Percentiles rank a stretch among this genome's conserved stretches.
phyloP scores from a whole-genome alignment of 2,329 filamentous ascomycete species.

The Venturia pyrina region DNA sequence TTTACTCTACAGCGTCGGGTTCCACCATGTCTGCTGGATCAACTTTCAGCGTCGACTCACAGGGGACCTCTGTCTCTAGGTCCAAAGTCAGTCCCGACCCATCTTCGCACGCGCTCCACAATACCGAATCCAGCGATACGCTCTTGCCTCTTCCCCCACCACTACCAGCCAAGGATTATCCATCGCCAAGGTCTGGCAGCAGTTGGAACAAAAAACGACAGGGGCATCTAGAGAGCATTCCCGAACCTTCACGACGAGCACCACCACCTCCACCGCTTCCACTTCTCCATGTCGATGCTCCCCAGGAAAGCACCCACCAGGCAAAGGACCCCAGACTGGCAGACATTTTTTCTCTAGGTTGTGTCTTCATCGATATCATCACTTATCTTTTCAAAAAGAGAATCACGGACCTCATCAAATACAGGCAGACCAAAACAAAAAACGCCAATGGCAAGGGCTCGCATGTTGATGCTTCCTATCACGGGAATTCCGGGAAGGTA shows the following conservation, averaged over 20 bases:
- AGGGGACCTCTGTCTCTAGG: background rate
- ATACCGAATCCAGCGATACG: background rate
- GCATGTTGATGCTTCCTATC: slow-evolving; percentile 60
- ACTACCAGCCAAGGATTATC: background rate
- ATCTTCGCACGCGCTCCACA: background rate
- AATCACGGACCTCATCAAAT: slow-evolving; percentile 53
- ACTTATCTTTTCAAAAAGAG: slow-evolving; percentile 60
- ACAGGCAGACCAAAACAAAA: slow-evolving; percentile 57
- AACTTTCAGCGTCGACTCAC: background rate
- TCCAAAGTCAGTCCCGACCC: background rate
- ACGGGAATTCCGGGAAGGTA: slow-evolving; percentile 59
- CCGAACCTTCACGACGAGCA: background rate
- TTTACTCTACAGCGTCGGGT: background rate
- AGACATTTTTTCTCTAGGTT: slow-evolving; percentile 65
- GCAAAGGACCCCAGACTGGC: background rate
- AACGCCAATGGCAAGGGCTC: slow-evolving; percentile 38
- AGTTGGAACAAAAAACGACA: background rate
- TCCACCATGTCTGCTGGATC: background rate
- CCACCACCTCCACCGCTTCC: slow-evolving; percentile 22
- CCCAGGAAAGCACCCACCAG: slow-evolving; percentile 15
- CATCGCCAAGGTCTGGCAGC: background rate
- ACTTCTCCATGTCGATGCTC: slow-evolving; percentile 34
- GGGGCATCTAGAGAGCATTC: background rate
- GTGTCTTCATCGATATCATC: slow-evolving; percentile 62
- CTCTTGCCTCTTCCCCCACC: background rate